phyloP scores from a whole-genome alignment of 1,139 yeast genomes.

The Blastobotrys serpentis region DNA sequence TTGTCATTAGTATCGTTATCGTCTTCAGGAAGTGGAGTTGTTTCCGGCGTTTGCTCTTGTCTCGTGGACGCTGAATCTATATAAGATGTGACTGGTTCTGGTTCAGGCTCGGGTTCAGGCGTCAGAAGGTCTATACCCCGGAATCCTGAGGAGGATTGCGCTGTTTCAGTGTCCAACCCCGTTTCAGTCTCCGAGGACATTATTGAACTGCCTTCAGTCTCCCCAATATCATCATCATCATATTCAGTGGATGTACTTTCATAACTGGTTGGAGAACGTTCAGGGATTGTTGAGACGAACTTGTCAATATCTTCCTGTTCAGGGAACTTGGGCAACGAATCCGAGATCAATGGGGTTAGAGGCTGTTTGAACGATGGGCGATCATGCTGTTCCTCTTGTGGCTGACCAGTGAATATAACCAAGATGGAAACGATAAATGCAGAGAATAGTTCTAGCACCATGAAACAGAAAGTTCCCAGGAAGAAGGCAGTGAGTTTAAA shows the following conservation, averaged over 20 bases:
- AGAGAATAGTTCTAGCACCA: slow-evolving; percentile 42
- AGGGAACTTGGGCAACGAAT: neutral
- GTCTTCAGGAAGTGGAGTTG: slow-evolving; percentile 5
- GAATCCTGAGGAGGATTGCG: neutral
- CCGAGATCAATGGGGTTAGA: neutral
- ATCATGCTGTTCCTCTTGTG: no score
- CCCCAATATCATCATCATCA: neutral
- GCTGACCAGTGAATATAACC: slow-evolving; percentile 3
- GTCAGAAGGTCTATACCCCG: slow-evolving; percentile 11
- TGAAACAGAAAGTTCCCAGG: slow-evolving; percentile 51
- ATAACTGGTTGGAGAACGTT: neutral
- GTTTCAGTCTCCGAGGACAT: slow-evolving; percentile 7
- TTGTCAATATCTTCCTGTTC: neutral
- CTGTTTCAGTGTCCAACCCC: slow-evolving; percentile 3
- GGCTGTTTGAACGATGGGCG: neutral
- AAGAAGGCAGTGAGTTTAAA: slow-evolving; percentile 50
- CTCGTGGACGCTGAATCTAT: neutral
- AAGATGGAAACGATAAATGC: slow-evolving; percentile 25
- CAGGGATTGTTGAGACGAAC: neutral
- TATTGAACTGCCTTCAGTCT: slow-evolving; percentile 10
- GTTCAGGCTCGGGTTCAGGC: slow-evolving; percentile 11
- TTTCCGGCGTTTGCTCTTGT: neutral
- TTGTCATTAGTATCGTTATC: slow-evolving; percentile 1
- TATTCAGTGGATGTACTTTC: neutral
- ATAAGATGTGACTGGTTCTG: no score